Conservation (phyloP, 371 early-diverging fungal genomes). For the Circinella minor region DNA sequence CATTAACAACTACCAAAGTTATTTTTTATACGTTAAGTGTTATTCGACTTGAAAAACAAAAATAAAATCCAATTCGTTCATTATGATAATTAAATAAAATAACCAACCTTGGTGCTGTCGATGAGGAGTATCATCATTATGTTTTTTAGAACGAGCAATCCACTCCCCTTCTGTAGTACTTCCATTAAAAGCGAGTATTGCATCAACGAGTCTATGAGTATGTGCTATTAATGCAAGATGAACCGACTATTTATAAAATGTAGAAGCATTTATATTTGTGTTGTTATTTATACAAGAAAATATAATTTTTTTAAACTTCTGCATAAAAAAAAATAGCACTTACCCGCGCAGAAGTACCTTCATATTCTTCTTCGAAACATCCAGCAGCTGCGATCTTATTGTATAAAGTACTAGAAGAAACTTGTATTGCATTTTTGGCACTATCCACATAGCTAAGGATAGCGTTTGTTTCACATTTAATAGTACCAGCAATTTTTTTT, state of each 20-base stretch:
- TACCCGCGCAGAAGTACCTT: neutral
- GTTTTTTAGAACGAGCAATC: neutral
- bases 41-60: neutral
- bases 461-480: neutral
- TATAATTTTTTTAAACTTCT: too few relatives aligned
- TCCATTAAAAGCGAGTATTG: constrained; percentile 12
- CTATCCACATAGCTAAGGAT: neutral
- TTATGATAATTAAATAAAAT: neutral
- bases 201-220: constrained; percentile 20
- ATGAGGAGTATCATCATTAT: neutral
- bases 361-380: constrained; percentile 3
- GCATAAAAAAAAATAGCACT: neutral
- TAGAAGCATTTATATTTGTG: neutral
- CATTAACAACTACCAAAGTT: neutral
- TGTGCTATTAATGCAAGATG: constrained; percentile 12
- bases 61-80: too few relatives aligned
- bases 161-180: neutral
- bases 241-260: constrained; percentile 3
- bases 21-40: neutral
- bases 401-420: neutral
- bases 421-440: neutral
- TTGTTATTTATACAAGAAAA: neutral
- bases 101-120: neutral
- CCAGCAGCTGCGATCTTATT: neutral
- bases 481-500: neutral